Conservation (phyloP, 495 filamentous ascomycete species). For the Platismatia glauca region DNA sequence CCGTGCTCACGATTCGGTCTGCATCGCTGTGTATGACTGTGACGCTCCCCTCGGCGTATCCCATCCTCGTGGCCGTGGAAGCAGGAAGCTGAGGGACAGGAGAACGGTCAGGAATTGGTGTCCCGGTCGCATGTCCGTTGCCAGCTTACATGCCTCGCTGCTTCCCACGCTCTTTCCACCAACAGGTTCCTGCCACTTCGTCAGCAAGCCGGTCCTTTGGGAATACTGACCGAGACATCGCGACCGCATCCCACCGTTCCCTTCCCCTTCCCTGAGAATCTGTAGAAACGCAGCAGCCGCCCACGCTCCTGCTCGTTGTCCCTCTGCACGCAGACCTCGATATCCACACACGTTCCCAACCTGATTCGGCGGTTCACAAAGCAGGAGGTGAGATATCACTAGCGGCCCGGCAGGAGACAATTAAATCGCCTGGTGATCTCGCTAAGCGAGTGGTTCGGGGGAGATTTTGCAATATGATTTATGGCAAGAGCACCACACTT, state of each 20-base stretch:
- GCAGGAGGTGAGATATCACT: not conserved
- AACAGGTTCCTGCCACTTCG: not conserved
- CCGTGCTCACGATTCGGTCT: too few relatives aligned
- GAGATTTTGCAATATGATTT: not conserved
- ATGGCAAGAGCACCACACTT: not conserved
- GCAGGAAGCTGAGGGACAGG: not conserved
- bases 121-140: not conserved
- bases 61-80: not conserved
- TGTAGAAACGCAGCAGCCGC: not conserved
- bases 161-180: not conserved
- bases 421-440: not conserved
- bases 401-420: not conserved
- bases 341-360: not conserved
- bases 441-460: not conserved
- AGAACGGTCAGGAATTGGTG: not conserved
- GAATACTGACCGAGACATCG: not conserved
- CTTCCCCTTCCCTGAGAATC: too few relatives aligned
- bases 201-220: not conserved
- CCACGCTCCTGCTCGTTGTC: not conserved
- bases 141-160: not conserved
- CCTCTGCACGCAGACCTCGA: not conserved
- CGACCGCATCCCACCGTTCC: not conserved
- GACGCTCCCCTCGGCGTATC: too few relatives aligned
- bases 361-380: not conserved
- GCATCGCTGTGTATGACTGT: too few relatives aligned